Base-by-base conservation (phyloP, 352 stramenopile genomes). In the Globisporangium radiosum region DNA sequence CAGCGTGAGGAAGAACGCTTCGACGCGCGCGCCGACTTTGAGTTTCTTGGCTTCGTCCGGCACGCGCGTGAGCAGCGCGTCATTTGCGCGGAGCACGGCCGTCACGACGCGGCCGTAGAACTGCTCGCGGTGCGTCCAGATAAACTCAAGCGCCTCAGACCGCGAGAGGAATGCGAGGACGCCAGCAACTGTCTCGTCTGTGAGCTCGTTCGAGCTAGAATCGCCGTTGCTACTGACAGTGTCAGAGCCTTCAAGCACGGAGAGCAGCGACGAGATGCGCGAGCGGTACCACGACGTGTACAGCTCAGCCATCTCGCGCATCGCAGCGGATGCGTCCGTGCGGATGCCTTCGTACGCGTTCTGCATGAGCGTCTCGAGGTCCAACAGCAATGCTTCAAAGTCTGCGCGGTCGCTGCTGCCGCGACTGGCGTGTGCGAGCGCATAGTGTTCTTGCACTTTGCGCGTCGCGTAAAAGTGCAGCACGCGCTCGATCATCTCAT, bases 401-500 rank as follows among this genome's bases (percentile, higher is more conserved):
- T 66, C 63, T 9, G 64, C 52, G 13, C 67, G 66, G 15, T 66
- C 57, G 17, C 65, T 50, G 3, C 40, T 44, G 40, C 40, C 40
- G 66, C 62, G 11, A 84, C 55, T 36, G 83, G 57, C 51, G 52
- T 78, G 70, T 1, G 76, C 76, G 33, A 85, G 67, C 51, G 79
- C 78, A 44, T 83, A 90, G 40, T 90, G 78, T 49, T 87, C 65
- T 56, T 86, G 71, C 5, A 84, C 64, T 48, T 86, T 86, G 37
- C 80, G 65, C 52, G 73, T 81, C 6, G 65, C 60, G 49, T 84
- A 81, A 56, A 90, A 88, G 56, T 87, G 78, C 17, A 80, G 60
- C 37, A 85, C 68, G 15, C 71, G 72, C 62, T 90, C 78, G n/a
- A 83, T 72, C 69, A 87, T 70, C 33, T 90, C 78, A 25, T 90